Evolutionary conservation across 495 filamentous ascomycete genomes (phyloP).

Genomic region (Parathielavia hyrcaniae): DNA sequence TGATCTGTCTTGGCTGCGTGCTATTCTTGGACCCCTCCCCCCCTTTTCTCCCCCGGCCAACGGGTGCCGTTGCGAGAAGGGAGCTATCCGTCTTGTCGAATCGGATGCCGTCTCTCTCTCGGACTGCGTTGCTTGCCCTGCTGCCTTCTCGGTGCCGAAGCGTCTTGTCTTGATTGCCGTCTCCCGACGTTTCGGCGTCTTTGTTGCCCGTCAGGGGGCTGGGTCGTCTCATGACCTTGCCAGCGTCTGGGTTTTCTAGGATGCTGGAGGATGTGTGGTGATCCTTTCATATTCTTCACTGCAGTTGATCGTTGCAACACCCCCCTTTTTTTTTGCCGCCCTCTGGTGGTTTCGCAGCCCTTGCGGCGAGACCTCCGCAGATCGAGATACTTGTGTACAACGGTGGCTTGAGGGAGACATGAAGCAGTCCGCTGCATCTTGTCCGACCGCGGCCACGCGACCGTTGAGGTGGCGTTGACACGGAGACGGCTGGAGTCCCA

Average conservation of each 20-base stretch:
- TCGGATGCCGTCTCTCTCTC: conserved; percentile 18
- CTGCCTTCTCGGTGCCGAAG: conserved; percentile 21
- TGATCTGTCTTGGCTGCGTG: conserved; percentile 11
- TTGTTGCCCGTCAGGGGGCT: background rate
- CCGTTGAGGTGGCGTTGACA: conserved; percentile 8
- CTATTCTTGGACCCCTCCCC: conserved; percentile 13
- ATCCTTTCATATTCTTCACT: background rate
- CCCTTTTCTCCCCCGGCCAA: background rate
- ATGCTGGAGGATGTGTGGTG: background rate
- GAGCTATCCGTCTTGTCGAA: conserved; percentile 8
- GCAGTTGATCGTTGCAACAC: background rate
- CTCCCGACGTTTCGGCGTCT: background rate
- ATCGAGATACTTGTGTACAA: conserved; percentile 11
- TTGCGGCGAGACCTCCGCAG: background rate
- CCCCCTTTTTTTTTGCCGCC: background rate
- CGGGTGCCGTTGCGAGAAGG: background rate
- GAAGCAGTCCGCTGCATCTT: conserved; percentile 10
- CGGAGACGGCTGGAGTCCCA: background rate
- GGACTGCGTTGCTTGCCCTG: conserved; percentile 1
- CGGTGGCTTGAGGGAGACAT: conserved; percentile 13
- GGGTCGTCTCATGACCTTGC: background rate
- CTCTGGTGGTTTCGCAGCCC: background rate
- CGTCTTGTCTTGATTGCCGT: background rate
- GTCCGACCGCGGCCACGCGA: conserved; percentile 17
- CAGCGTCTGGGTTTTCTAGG: background rate